phyloP scores from a whole-genome alignment of 495 filamentous ascomycete species.

The Neurospora sp. region DNA sequence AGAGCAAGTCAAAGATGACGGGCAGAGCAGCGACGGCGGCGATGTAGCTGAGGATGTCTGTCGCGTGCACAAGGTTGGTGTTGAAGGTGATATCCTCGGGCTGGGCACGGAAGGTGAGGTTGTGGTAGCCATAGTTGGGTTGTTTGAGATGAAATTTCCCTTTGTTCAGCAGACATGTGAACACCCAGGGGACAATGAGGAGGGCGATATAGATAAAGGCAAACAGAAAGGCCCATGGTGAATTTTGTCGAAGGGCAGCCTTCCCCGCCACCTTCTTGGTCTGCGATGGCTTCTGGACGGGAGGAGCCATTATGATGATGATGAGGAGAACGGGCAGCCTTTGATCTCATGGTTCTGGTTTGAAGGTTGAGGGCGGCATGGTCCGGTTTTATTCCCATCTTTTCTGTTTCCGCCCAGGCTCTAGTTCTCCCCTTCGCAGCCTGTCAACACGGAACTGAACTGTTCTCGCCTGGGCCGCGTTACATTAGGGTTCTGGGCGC shows the following conservation, averaged over 20 bases:
- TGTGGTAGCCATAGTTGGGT: not conserved
- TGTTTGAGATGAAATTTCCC: not conserved
- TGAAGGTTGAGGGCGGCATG: not conserved
- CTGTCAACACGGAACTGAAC: not conserved
- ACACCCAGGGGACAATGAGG: not conserved
- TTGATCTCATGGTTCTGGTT: not conserved
- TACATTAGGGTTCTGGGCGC: too few relatives aligned
- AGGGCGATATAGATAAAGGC: not conserved
- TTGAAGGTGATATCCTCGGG: not conserved
- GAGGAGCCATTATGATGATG: not conserved
- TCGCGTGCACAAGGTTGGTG: not conserved
- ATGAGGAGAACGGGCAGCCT: not conserved
- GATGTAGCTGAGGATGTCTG: slow-evolving; percentile 1
- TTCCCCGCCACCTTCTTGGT: not conserved
- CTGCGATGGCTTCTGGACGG: not conserved
- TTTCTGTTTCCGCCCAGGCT: not conserved
- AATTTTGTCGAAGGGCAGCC: not conserved
- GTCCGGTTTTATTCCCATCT: not conserved
- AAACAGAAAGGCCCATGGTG: not conserved
- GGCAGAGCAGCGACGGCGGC: slow-evolving; percentile 4
- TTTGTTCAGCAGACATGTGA: not conserved
- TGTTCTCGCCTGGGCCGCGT: not conserved
- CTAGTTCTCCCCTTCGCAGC: not conserved
- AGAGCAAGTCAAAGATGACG: slow-evolving; percentile 8
- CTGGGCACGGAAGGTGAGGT: not conserved